Conservation (phyloP, 2,329 filamentous ascomycete species). For the Exophiala viscosa region DNA sequence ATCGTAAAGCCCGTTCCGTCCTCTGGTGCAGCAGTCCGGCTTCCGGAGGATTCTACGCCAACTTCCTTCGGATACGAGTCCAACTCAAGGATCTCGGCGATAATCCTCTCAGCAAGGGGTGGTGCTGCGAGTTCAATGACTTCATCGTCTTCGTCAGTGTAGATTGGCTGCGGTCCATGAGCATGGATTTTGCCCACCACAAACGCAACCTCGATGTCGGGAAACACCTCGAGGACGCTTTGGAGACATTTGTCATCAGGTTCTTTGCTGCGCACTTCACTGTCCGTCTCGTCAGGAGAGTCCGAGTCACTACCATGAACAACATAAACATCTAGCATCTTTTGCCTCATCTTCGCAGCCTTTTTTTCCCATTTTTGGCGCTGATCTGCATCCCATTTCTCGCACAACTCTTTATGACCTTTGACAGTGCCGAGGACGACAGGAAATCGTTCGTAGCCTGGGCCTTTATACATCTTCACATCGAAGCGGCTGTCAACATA, state of each 20-base stretch:
- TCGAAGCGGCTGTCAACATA: slow-evolving; percentile 24
- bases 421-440: slow-evolving; percentile 22
- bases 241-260: slow-evolving; percentile 30
- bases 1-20: slow-evolving; percentile 35
- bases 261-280: neutral
- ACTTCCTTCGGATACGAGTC: slow-evolving; percentile 41
- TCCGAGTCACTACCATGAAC: slow-evolving; percentile 9
- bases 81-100: slow-evolving; percentile 41
- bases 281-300: slow-evolving; percentile 5
- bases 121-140: neutral
- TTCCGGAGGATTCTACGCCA: slow-evolving; percentile 31
- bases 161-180: slow-evolving; percentile 32
- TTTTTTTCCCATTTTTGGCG: slow-evolving; percentile 2
- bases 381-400: slow-evolving; percentile 23
- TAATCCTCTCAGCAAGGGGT: slow-evolving; percentile 33
- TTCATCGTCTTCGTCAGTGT: slow-evolving; percentile 1
- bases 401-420: slow-evolving; percentile 23
- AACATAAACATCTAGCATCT: neutral
- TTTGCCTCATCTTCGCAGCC: slow-evolving; percentile 6
- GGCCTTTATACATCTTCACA: slow-evolving; percentile 26
- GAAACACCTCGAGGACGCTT: slow-evolving; percentile 44
- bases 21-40: slow-evolving; percentile 33
- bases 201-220: slow-evolving; percentile 45
- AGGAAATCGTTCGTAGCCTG: slow-evolving; percentile 27
- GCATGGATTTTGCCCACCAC: slow-evolving; percentile 29